Percentiles rank a stretch among this genome's conserved stretches.
phyloP scores from a whole-genome alignment of 495 filamentous ascomycete species.

The Jackrogersella multiformis region DNA sequence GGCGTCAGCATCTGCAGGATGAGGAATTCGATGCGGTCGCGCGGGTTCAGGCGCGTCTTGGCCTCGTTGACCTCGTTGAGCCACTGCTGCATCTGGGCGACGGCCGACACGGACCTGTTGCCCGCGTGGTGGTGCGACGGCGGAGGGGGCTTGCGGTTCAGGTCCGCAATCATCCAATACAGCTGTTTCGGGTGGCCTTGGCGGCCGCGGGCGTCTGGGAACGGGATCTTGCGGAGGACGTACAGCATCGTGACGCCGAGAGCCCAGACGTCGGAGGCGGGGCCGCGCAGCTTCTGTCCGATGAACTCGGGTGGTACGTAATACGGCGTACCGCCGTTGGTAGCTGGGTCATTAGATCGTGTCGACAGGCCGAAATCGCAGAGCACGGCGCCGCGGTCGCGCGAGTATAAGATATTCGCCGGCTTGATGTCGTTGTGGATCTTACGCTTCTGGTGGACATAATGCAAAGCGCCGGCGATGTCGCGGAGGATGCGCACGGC shows the following conservation, averaged over 20 bases:
- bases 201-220: conserved; percentile 56
- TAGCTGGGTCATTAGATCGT: conserved; percentile 47
- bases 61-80: conserved; percentile 54
- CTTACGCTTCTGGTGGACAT: conserved; percentile 55
- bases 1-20: conserved; percentile 57
- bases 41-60: conserved; percentile 46
- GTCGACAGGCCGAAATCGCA: conserved; percentile 61
- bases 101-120: conserved; percentile 45
- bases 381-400: conserved; percentile 59
- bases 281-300: conserved; percentile 55
- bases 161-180: conserved; percentile 59
- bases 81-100: conserved; percentile 58
- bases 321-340: conserved; percentile 59
- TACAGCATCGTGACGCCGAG: conserved; percentile 62
- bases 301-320: conserved; percentile 63
- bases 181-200: conserved; percentile 54
- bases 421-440: conserved; percentile 64
- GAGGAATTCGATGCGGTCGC: conserved; percentile 54
- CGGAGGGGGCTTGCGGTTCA: conserved; percentile 39
- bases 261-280: conserved; percentile 60
- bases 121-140: conserved; percentile 22
- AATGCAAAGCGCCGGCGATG: conserved; percentile 55
- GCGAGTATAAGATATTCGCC: conserved; percentile 62
- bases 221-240: conserved; percentile 56
- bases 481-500: conserved; percentile 57